Evolutionary conservation across 371 early-diverging fungal genomes (phyloP).

Genomic region (Zychaea mexicana): DNA sequence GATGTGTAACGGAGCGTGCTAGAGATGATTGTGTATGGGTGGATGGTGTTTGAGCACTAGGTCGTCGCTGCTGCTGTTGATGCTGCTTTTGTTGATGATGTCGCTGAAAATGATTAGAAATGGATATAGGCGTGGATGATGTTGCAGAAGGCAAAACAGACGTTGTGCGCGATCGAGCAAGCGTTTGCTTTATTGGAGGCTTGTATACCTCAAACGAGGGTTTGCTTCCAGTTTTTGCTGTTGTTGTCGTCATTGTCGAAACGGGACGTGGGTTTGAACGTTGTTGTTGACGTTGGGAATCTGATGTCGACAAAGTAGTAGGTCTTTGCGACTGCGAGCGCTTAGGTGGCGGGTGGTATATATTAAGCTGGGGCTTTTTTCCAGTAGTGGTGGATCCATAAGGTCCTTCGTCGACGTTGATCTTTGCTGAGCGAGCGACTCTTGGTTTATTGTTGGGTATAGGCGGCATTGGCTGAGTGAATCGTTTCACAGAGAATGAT

Average conservation of each 20-base stretch:
- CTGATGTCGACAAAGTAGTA: background rate
- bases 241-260: background rate
- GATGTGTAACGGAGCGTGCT: background rate
- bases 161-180: background rate
- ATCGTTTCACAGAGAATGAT: slow-evolving; percentile 10
- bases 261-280: background rate
- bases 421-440: slow-evolving; percentile 14
- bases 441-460: slow-evolving; percentile 6
- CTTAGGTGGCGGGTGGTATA: slow-evolving; percentile 12
- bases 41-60: background rate
- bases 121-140: slow-evolving; percentile 8
- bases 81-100: background rate
- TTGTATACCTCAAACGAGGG: slow-evolving; percentile 18
- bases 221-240: background rate
- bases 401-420: slow-evolving; percentile 2
- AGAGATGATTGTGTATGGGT: background rate
- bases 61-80: background rate
- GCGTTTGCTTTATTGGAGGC: slow-evolving; percentile 2
- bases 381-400: background rate
- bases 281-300: background rate
- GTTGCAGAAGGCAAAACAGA: background rate
- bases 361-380: slow-evolving; percentile 7
- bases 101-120: slow-evolving; percentile 1
- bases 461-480: background rate
- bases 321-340: background rate